phyloP scores from a whole-genome alignment of 2,329 filamentous ascomycete genomes.

The Neofusicoccum sp. region DNA sequence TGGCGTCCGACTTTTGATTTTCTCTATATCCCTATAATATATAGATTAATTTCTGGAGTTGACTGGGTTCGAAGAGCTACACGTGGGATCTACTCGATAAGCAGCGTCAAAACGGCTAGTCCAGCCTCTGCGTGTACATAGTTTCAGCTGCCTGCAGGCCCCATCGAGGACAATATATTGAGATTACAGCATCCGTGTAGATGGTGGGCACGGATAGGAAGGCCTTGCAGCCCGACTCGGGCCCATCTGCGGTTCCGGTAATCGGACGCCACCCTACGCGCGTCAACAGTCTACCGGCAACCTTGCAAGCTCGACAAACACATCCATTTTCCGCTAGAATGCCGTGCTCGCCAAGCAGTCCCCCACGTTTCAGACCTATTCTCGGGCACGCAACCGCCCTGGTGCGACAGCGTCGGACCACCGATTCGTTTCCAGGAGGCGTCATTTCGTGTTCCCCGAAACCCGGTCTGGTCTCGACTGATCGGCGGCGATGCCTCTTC shows the following conservation, averaged over 20 bases:
- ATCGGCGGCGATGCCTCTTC: not conserved
- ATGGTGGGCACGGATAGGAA: not conserved
- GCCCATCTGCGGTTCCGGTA: not conserved
- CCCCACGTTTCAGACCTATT: slow-evolving; percentile 14
- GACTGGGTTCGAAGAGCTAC: too few relatives aligned
- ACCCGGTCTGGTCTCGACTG: not conserved
- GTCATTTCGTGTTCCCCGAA: slow-evolving; percentile 11
- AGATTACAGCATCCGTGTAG: too few relatives aligned
- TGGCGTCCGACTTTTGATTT: too few relatives aligned
- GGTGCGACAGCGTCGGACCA: not conserved
- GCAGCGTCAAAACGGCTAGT: too few relatives aligned
- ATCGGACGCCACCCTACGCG: not conserved
- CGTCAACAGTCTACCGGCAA: not conserved
- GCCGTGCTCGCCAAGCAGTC: not conserved
- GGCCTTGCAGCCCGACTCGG: not conserved
- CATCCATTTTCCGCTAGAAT: not conserved
- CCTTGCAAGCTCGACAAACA: slow-evolving; percentile 5
- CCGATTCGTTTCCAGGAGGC: slow-evolving; percentile 15
- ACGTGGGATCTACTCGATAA: too few relatives aligned
- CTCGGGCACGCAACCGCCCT: not conserved
- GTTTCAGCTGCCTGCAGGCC: too few relatives aligned
- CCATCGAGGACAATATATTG: too few relatives aligned
- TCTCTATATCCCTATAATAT: too few relatives aligned
- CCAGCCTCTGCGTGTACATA: too few relatives aligned
- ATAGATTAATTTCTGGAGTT: too few relatives aligned